These are phyloP conservation scores for Diaporthe eres DNA, from an alignment of 2,329 filamentous ascomycete species.

Conservation along the genomic window DNA sequence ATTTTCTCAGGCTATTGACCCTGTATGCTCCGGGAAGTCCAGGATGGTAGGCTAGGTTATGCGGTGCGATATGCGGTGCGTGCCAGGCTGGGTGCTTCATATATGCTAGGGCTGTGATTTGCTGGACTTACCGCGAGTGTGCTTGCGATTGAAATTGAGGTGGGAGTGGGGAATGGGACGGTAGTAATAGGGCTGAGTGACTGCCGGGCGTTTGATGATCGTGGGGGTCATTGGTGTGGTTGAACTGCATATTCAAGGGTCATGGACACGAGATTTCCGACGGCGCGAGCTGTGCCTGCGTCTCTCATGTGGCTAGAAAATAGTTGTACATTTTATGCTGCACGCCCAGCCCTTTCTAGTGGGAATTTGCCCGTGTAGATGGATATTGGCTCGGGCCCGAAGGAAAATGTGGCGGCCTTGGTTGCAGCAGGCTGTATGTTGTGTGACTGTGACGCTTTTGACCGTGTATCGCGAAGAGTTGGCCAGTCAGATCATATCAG, in stretches of 20 bases:
- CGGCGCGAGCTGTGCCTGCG: neutral
- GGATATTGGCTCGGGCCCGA: neutral
- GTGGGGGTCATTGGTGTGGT: neutral
- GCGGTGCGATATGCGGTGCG: neutral
- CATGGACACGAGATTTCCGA: neutral
- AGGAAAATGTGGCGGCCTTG: neutral
- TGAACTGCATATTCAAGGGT: neutral
- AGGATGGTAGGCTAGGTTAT: neutral
- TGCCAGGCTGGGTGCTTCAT: neutral
- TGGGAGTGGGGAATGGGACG: neutral
- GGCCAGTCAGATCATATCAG: neutral
- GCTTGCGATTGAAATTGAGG: neutral
- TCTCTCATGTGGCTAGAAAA: neutral
- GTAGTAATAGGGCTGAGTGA: slow-evolving; percentile 22
- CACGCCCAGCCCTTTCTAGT: neutral
- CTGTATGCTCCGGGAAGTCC: neutral
- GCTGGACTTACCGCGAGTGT: neutral
- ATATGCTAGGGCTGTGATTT: neutral
- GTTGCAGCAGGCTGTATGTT: neutral
- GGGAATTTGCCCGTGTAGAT: neutral
- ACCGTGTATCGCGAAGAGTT: neutral
- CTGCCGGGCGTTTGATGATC: neutral
- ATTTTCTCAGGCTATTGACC: neutral
- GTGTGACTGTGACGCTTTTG: neutral
- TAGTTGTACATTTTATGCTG: neutral